phyloP scores from a whole-genome alignment of 805 yeast genomes.

The Grigorovia humatica region DNA sequence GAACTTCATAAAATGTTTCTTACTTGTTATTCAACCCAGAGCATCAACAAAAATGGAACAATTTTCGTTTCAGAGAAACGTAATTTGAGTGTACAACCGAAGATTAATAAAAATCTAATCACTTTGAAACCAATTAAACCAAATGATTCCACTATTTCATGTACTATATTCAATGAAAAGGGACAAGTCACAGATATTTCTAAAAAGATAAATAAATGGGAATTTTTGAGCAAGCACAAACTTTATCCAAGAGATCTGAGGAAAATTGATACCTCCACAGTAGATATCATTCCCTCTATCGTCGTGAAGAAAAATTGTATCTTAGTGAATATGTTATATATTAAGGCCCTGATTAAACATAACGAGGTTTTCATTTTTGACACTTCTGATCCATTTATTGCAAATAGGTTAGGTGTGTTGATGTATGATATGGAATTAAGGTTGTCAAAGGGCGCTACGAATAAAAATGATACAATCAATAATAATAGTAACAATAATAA shows the following conservation, averaged over 20 bases:
- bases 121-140: conserved; percentile 32
- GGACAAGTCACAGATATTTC: conserved; percentile 76
- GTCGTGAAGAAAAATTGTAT: conserved; percentile 70
- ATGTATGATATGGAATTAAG: conserved; percentile 79
- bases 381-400: conserved; percentile 41
- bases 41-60: not conserved
- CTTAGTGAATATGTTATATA: conserved; percentile 72
- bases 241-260: conserved; percentile 80
- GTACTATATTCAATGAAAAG: conserved; percentile 67
- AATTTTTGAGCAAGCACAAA: conserved; percentile 61
- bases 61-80: not conserved
- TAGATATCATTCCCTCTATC: conserved; percentile 83
- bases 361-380: conserved; percentile 81
- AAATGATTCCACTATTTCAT: conserved; percentile 45
- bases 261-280: conserved; percentile 60
- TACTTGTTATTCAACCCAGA: not conserved
- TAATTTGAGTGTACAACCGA: not conserved
- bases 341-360: conserved; percentile 77
- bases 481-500: conserved; percentile 35
- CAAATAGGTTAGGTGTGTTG: conserved; percentile 60
- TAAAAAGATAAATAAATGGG: conserved; percentile 66
- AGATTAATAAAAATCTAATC: conserved; percentile 6
- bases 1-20: not conserved
- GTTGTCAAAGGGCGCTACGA: conserved; percentile 29
- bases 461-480: conserved; percentile 3